A percentile compares a stretch with the other conserved stretches of the same genome.
Conservation (phyloP, 768 basidiomycete genomes). For the Boletellus sp. region DNA sequence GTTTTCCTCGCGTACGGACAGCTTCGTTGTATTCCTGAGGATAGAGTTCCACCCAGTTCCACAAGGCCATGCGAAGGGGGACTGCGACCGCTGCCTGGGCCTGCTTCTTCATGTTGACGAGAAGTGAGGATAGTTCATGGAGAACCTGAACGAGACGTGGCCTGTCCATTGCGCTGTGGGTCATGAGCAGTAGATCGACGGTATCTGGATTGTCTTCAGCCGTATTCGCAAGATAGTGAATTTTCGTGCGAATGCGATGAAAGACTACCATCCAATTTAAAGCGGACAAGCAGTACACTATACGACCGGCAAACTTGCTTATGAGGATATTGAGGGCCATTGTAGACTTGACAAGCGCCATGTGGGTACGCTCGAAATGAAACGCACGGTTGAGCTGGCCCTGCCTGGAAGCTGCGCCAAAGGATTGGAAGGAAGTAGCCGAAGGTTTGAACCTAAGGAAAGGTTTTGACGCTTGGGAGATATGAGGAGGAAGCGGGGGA, state of each 20-base stretch:
- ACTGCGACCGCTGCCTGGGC: slow-evolving; percentile 69
- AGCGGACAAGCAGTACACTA: slow-evolving; percentile 83
- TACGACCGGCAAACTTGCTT: slow-evolving; percentile 68
- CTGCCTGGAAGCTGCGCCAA: slow-evolving; percentile 30
- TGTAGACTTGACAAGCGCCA: slow-evolving; percentile 53
- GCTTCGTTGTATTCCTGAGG: slow-evolving; percentile 76
- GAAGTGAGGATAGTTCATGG: slow-evolving; percentile 75
- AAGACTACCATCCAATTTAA: slow-evolving; percentile 85
- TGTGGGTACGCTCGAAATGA: slow-evolving; percentile 60
- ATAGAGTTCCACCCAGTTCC: slow-evolving; percentile 86
- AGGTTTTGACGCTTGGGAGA: slow-evolving; percentile 37
- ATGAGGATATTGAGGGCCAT: slow-evolving; percentile 59
- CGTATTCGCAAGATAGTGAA: slow-evolving; percentile 56
- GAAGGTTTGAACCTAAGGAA: slow-evolving; percentile 34
- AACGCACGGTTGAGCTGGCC: slow-evolving; percentile 24
- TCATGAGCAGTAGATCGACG: slow-evolving; percentile 73
- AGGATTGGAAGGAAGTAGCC: slow-evolving; percentile 40
- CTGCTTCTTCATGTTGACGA: slow-evolving; percentile 77
- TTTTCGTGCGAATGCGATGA: slow-evolving; percentile 62
- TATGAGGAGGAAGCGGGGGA: slow-evolving; percentile 36
- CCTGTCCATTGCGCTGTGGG: slow-evolving; percentile 71
- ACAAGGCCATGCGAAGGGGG: slow-evolving; percentile 72
- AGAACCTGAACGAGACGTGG: slow-evolving; percentile 65
- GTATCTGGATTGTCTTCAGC: slow-evolving; percentile 59
- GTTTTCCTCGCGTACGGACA: slow-evolving; percentile 53